Conservation (phyloP, 139 green algal species). For the Ettlia oleoabundans region DNA sequence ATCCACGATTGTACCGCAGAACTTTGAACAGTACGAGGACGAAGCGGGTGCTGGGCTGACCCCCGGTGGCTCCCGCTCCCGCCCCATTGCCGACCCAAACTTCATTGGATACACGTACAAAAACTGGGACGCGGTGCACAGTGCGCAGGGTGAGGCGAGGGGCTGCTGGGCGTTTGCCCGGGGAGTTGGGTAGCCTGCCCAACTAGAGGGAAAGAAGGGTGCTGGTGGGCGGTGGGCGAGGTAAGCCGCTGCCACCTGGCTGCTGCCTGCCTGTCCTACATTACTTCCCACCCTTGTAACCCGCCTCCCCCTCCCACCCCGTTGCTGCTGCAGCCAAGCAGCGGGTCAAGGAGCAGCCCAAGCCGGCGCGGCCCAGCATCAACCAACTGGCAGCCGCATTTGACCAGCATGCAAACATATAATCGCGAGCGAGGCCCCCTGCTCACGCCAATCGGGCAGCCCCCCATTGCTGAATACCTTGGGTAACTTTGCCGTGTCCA, state of each 20-base stretch:
- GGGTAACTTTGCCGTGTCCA: no score
- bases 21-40: conserved; percentile 99
- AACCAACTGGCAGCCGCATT: conserved; percentile 40
- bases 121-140: conserved; percentile 84
- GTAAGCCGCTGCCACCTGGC: no score
- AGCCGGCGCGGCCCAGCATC: conserved; percentile 27
- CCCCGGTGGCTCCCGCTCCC: conserved; percentile 23
- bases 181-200: no score
- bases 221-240: no score
- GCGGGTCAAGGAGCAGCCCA: conserved; percentile 29
- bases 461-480: no score
- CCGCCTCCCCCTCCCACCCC: no score
- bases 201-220: no score
- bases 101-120: conserved; percentile 99
- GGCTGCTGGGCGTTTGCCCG: background rate
- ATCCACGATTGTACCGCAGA: conserved; percentile 61
- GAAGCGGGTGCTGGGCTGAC: conserved; percentile 40
- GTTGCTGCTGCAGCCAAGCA: conserved; percentile 19
- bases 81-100: conserved; percentile 79
- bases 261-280: no score
- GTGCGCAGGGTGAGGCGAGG: background rate
- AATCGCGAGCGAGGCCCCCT: background rate
- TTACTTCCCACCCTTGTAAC: no score
- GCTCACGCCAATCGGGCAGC: background rate
- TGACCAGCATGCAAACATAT: conserved; percentile 11